Evolutionary conservation across 1,284 basidiomycete genomes (phyloP), one percentile per base, ranked within the genome.

Genomic region (Trametes sp.): DNA sequence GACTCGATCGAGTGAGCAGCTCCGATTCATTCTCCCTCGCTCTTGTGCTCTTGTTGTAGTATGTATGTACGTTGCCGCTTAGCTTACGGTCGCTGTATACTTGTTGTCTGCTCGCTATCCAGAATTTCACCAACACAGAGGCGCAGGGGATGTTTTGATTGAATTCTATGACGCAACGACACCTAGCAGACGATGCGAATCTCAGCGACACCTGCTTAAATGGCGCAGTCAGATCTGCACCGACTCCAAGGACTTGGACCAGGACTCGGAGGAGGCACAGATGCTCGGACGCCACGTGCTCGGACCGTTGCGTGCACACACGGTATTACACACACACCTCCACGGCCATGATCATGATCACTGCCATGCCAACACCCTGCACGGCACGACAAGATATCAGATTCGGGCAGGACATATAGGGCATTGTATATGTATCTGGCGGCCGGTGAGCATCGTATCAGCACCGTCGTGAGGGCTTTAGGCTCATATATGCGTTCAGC

Each of bases 1-100:
- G 65, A 67, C 13, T 54, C 52, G 33, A 9, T 49, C 21, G 45
- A 31, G 10, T 53, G 35, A 41, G 42, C 31, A 31, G 42, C 21
- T 29, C 28, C 5, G 19, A 16, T 33, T 21, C 16, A 4, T n/a
- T n/a, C n/a, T n/a, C n/a, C n/a, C n/a, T n/a, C n/a, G n/a, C n/a
- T n/a, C n/a, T n/a, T n/a, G n/a, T 28, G 23, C 21, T 28, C 7
- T 5, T 5, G 13, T 36, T 59, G 33, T 23, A 16, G 49, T 29
- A 33, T 50, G 50, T 51, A 23, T 28, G 33, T 51, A 38, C 49
- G n/a, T 38, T 31, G 28, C 28, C 16, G 11, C 45, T n/a, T 51
- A 21, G 50, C 50, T 50, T 33, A 29, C 21, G 24, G 16, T 48
- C 24, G 42, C 24, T 49, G 19, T 49, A 31, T 49, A 46, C 26